A percentile compares a stretch with the other conserved stretches of the same genome.
Evolutionary conservation across 2,329 filamentous ascomycete species (phyloP).

Genomic region (Talaromyces amestolkiae): DNA sequence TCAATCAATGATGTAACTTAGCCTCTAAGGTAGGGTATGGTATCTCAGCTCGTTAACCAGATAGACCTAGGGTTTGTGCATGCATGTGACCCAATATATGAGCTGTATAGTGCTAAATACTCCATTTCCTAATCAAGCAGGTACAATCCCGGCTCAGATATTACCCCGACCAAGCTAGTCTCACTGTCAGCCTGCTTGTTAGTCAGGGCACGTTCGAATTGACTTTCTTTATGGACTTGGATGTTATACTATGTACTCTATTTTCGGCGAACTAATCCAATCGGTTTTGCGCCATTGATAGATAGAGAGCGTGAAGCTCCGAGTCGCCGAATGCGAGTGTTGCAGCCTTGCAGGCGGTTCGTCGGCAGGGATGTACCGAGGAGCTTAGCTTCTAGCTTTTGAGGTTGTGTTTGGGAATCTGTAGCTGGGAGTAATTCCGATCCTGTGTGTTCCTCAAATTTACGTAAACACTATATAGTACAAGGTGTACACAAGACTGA

Average conservation of each 20-base stretch:
- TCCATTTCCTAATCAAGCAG: background rate
- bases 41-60: background rate
- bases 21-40: no score
- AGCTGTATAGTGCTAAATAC: background rate
- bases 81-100: background rate
- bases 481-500: background rate
- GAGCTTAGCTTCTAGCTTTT: background rate
- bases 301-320: background rate
- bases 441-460: no score
- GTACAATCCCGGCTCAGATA: background rate
- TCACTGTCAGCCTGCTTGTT: background rate
- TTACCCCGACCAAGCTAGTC: background rate
- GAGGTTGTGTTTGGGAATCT: background rate
- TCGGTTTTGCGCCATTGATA: background rate
- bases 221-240: background rate
- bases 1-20: background rate
- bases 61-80: background rate
- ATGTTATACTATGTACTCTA: background rate
- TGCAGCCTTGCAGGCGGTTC: background rate
- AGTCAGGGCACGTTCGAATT: background rate
- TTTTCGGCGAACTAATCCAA: background rate
- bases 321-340: background rate
- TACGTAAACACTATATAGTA: background rate
- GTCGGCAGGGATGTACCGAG: background rate
- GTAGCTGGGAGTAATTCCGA: no score